Evolutionary conservation across 495 filamentous ascomycete genomes (phyloP).

Genomic region (Lasiosphaeris hirsuta): DNA sequence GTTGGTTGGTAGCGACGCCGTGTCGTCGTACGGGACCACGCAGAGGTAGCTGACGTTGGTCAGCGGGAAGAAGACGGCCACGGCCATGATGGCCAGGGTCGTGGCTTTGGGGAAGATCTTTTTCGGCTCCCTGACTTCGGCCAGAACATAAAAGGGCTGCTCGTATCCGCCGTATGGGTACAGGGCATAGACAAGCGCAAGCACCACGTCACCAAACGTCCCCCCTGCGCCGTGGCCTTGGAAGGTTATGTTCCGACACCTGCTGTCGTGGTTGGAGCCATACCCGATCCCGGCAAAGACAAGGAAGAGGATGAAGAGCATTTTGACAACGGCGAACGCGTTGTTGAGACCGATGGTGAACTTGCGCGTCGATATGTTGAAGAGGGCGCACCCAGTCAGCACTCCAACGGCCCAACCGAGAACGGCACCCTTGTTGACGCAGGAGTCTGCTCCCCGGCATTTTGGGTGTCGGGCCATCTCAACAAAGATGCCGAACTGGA

Average conservation of each 20-base stretch:
- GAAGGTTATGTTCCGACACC: slow-evolving; percentile 7
- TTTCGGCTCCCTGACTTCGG: slow-evolving; percentile 5
- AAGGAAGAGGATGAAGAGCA: slow-evolving; percentile 9
- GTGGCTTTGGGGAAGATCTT: background rate
- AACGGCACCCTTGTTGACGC: background rate
- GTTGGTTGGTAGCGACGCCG: background rate
- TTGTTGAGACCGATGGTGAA: background rate
- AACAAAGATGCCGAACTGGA: slow-evolving; percentile 10
- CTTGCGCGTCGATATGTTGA: background rate
- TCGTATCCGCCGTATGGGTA: slow-evolving; percentile 18
- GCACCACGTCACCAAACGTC: slow-evolving; percentile 7
- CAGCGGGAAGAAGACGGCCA: slow-evolving; percentile 1
- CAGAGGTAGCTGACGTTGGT: slow-evolving; percentile 14
- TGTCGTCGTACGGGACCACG: slow-evolving; percentile 5
- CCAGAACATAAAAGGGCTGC: slow-evolving; percentile 16
- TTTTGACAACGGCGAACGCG: background rate
- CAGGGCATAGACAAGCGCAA: slow-evolving; percentile 13
- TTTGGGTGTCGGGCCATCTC: slow-evolving; percentile 38
- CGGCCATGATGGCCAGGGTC: background rate
- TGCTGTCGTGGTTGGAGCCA: slow-evolving; percentile 1
- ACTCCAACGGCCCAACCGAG: slow-evolving; percentile 10
- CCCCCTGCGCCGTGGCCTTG: background rate
- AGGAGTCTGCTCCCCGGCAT: background rate
- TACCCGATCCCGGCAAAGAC: slow-evolving; percentile 23
- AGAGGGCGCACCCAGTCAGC: background rate